A percentile compares a stretch with the other conserved stretches of the same genome.
phyloP scores from a whole-genome alignment of 495 filamentous ascomycete species.

The Hypoxylon perforatum region DNA sequence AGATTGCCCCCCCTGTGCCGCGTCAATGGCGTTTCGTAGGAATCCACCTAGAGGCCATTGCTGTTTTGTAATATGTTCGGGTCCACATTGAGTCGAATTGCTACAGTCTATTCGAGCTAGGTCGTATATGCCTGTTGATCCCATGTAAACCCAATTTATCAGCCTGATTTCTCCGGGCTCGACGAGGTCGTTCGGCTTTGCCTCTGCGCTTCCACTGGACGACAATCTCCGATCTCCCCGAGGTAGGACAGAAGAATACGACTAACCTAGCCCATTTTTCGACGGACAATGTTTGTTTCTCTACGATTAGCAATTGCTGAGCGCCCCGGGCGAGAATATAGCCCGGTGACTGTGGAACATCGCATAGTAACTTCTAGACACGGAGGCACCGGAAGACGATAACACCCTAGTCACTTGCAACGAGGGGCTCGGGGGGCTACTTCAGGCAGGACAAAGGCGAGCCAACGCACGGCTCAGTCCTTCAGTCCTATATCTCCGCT shows the following conservation, averaged over 20 bases:
- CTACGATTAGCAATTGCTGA: constrained; percentile 12
- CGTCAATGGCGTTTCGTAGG: constrained; percentile 37
- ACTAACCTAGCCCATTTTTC: constrained; percentile 5
- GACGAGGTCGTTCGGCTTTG: constrained; percentile 20
- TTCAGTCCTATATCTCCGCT: neutral
- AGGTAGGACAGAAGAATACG: constrained; percentile 5
- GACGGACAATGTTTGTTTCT: constrained; percentile 6
- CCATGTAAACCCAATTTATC: constrained; percentile 15
- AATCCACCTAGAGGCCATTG: constrained; percentile 22
- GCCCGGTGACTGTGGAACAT: constrained; percentile 28
- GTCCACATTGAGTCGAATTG: constrained; percentile 23
- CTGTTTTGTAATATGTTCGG: constrained; percentile 29
- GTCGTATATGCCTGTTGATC: constrained; percentile 14
- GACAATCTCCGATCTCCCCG: constrained; percentile 10
- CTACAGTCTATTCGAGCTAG: neutral
- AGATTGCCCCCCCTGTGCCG: constrained; percentile 34
- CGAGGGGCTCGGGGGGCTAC: constrained; percentile 17
- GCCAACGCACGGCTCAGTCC: constrained; percentile 11
- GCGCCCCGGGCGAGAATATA: neutral
- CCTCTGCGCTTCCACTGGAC: neutral
- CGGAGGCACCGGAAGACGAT: constrained; percentile 28
- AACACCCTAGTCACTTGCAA: constrained; percentile 19
- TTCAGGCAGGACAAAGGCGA: constrained; percentile 4
- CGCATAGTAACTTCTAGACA: constrained; percentile 20
- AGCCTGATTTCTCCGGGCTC: constrained; percentile 36